These are phyloP conservation scores for Cystobasidium tubakii DNA, from an alignment of 768 basidiomycete species.

Conservation along the genomic window DNA sequence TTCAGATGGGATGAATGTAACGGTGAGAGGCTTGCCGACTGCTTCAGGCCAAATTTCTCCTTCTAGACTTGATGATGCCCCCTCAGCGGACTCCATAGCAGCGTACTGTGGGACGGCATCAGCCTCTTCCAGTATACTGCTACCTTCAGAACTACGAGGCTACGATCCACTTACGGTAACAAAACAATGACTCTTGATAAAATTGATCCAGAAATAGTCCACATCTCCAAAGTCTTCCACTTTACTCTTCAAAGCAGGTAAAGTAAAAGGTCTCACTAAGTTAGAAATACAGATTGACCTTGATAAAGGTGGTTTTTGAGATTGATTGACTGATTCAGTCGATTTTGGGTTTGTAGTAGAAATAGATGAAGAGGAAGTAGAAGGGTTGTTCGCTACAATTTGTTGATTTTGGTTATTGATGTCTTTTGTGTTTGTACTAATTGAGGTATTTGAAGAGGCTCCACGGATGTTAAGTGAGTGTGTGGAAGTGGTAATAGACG, in stretches of 20 bases:
- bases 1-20: slow-evolving; percentile 3
- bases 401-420: background rate
- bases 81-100: background rate
- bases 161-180: slow-evolving; percentile 32
- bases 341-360: background rate
- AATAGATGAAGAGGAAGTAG: slow-evolving; percentile 12
- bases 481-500: background rate
- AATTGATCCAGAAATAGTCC: slow-evolving; percentile 37
- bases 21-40: background rate
- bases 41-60: slow-evolving; percentile 20
- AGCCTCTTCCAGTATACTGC: no score
- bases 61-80: background rate
- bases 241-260: slow-evolving; percentile 32
- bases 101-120: slow-evolving; percentile 5
- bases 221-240: slow-evolving; percentile 28
- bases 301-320: slow-evolving; percentile 27
- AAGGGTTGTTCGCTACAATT: background rate
- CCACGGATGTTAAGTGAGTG: background rate
- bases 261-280: slow-evolving; percentile 36
- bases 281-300: slow-evolving; percentile 34
- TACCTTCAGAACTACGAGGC: no score
- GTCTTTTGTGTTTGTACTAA: background rate
- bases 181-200: slow-evolving; percentile 38
- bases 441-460: background rate
- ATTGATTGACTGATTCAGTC: background rate